These are phyloP conservation scores for Xylariaceae sp. DNA, from an alignment of 2,329 filamentous ascomycete genomes.

Conservation along the genomic window DNA sequence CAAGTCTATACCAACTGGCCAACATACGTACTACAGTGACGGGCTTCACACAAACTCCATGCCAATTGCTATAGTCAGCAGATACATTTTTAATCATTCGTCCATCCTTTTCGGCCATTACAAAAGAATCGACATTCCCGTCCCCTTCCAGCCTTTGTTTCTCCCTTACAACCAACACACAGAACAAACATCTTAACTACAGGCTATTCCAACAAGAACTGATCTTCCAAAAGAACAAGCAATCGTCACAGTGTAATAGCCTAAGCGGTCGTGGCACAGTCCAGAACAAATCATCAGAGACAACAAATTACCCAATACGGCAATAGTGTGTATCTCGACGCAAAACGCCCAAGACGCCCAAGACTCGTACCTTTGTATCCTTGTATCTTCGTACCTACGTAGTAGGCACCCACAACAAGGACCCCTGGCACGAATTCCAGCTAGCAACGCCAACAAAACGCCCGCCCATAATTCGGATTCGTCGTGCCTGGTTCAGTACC, in stretches of 20 bases:
- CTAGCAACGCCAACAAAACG: slow-evolving; percentile 30
- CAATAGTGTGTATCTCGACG: slow-evolving; percentile 10
- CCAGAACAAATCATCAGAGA: slow-evolving; percentile 16
- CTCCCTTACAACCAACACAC: slow-evolving; percentile 9
- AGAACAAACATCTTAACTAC: not conserved
- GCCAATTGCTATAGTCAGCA: slow-evolving; percentile 28
- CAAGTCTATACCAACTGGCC: no score
- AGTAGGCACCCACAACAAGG: slow-evolving; percentile 4
- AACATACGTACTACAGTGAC: no score
- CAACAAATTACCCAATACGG: slow-evolving; percentile 25
- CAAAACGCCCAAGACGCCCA: not conserved
- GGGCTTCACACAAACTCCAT: slow-evolving; percentile 24
- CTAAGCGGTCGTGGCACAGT: slow-evolving; percentile 18
- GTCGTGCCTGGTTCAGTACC: slow-evolving; percentile 25
- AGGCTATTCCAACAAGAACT: not conserved
- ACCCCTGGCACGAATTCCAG: slow-evolving; percentile 20
- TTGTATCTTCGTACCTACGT: slow-evolving; percentile 19
- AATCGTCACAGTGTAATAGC: slow-evolving; percentile 25
- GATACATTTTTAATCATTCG: slow-evolving; percentile 26
- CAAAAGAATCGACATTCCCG: slow-evolving; percentile 32
- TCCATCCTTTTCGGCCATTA: slow-evolving; percentile 18
- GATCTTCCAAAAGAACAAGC: slow-evolving; percentile 12
- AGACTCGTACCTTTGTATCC: slow-evolving; percentile 20
- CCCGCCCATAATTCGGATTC: slow-evolving; percentile 28
- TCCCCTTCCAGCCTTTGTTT: slow-evolving; percentile 2